phyloP scores from a whole-genome alignment of 2,329 filamentous ascomycete genomes.

The Colletotrichum sp. region DNA sequence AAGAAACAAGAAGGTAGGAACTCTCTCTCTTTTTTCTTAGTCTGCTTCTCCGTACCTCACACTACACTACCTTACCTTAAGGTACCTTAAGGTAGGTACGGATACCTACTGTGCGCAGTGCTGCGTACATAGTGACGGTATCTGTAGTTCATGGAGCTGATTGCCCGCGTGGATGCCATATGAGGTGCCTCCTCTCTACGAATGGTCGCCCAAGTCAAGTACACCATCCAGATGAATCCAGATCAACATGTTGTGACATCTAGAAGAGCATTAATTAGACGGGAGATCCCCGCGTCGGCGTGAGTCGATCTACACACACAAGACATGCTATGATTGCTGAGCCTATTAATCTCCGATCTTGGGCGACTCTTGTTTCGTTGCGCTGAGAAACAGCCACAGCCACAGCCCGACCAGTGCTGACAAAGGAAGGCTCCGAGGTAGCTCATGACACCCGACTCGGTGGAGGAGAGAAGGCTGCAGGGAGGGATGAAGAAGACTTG shows the following conservation, averaged over 20 bases:
- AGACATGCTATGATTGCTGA: neutral
- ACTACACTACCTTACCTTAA: too few relatives aligned
- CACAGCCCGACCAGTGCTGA: neutral
- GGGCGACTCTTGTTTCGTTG: neutral
- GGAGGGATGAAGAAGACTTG: neutral
- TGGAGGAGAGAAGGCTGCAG: too few relatives aligned
- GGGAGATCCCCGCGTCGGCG: neutral
- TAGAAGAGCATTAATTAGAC: neutral
- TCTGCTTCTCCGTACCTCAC: too few relatives aligned
- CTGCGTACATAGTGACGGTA: neutral
- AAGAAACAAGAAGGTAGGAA: neutral
- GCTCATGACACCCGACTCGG: neutral
- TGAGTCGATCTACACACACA: neutral
- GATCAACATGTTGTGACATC: neutral
- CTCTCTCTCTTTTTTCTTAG: too few relatives aligned
- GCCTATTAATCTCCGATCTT: neutral
- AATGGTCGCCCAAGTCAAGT: too few relatives aligned
- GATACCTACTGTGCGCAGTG: too few relatives aligned
- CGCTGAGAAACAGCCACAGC: neutral
- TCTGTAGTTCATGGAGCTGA: neutral
- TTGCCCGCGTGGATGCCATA: neutral
- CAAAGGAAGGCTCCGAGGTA: neutral
- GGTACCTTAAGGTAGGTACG: too few relatives aligned
- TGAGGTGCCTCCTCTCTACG: too few relatives aligned
- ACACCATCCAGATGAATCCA: neutral